phyloP scores from a whole-genome alignment of 2,329 filamentous ascomycete genomes.

The Beauveria sp. region DNA sequence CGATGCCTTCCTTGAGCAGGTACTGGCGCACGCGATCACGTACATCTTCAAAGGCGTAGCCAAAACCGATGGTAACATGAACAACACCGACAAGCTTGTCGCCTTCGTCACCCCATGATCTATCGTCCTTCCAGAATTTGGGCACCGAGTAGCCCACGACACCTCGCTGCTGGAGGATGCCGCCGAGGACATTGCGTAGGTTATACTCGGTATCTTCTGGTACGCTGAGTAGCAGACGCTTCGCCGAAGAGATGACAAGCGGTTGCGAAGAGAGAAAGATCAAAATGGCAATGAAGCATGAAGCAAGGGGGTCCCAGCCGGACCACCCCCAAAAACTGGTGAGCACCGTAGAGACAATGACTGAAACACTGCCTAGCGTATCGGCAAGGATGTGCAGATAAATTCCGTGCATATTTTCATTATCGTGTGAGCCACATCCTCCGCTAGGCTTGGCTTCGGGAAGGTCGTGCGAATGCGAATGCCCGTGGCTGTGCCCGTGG shows the following conservation, averaged over 20 bases:
- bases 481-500: conserved; percentile 29
- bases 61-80: conserved; percentile 69
- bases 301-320: conserved; percentile 90
- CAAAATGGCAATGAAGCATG: conserved; percentile 83
- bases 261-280: conserved; percentile 91
- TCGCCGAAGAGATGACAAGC: conserved; percentile 76
- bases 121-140: conserved; percentile 87
- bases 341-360: conserved; percentile 83
- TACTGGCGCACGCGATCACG: conserved; percentile 68
- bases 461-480: conserved; percentile 32
- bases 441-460: conserved; percentile 27
- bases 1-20: conserved; percentile 62
- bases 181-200: conserved; percentile 76
- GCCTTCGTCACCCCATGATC: conserved; percentile 33
- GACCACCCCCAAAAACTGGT: conserved; percentile 86
- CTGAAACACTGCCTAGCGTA: conserved; percentile 86
- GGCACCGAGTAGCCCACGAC: conserved; percentile 81
- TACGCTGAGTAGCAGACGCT: conserved; percentile 74
- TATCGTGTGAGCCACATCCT: conserved; percentile 53
- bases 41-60: conserved; percentile 74
- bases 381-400: conserved; percentile 94
- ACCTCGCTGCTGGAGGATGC: conserved; percentile 72
- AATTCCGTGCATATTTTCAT: conserved; percentile 97
- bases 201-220: conserved; percentile 82
- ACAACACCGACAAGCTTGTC: conserved; percentile 71